A percentile compares a stretch with the other conserved stretches of the same genome.
These are phyloP conservation scores for Arthroderma sp. DNA, from an alignment of 2,329 filamentous ascomycete genomes.

Conservation along the genomic window DNA sequence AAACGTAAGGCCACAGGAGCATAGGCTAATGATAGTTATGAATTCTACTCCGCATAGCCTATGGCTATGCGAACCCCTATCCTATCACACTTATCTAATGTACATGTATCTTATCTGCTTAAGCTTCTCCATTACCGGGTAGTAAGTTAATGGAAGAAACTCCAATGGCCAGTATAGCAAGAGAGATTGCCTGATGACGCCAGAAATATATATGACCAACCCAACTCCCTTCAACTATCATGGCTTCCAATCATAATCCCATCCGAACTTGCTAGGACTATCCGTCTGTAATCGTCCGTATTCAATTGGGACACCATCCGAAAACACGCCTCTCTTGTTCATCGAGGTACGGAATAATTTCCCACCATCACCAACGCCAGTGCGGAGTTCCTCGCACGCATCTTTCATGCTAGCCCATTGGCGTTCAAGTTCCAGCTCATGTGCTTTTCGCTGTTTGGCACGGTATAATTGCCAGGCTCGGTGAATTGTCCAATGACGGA, in stretches of 20 bases:
- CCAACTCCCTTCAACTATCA: slow-evolving; percentile 13
- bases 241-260: slow-evolving; percentile 87
- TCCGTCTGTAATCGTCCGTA: slow-evolving; percentile 67
- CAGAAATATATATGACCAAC: neutral
- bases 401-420: slow-evolving; percentile 70
- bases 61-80: neutral
- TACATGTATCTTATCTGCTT: neutral
- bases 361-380: slow-evolving; percentile 38
- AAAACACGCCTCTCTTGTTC: slow-evolving; percentile 77
- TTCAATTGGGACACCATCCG: slow-evolving; percentile 72
- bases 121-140: neutral
- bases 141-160: neutral
- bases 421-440: slow-evolving; percentile 60
- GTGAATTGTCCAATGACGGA: slow-evolving; percentile 98
- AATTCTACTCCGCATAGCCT: neutral
- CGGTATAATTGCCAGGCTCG: slow-evolving; percentile 81
- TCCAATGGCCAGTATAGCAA: neutral
- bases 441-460: slow-evolving; percentile 51
- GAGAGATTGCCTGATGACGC: neutral
- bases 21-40: neutral
- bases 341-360: slow-evolving; percentile 75
- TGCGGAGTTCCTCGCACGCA: slow-evolving; percentile 72
- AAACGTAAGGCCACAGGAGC: too few relatives aligned
- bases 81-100: neutral
- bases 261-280: slow-evolving; percentile 63